phyloP scores from a whole-genome alignment of 2,329 filamentous ascomycete genomes.

The Tolypocladium tropicale region DNA sequence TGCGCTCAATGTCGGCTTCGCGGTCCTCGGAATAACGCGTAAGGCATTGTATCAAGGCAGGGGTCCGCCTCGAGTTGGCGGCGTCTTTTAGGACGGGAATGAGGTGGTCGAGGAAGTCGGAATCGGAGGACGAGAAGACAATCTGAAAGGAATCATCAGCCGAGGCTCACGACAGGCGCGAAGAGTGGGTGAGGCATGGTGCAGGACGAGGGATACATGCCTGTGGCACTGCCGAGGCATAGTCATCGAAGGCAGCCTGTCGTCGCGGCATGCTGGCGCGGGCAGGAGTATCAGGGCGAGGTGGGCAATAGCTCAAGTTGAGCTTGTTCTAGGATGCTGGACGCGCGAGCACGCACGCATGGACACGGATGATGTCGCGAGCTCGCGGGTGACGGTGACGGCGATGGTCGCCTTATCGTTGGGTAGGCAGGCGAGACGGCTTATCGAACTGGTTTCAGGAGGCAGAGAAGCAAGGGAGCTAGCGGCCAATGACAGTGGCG shows the following conservation, averaged over 20 bases:
- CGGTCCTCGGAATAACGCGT: constrained; percentile 71
- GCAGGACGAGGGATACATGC: constrained; percentile 14
- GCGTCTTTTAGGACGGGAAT: constrained; percentile 93
- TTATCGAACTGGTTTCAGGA: neutral
- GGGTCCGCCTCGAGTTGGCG: constrained; percentile 61
- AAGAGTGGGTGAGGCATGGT: neutral
- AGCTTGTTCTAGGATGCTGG: neutral
- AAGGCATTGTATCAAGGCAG: constrained; percentile 62
- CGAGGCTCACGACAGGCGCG: neutral
- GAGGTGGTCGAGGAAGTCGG: constrained; percentile 90
- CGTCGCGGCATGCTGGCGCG: constrained; percentile 30
- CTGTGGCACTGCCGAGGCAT: constrained; percentile 34
- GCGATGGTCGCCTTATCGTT: neutral
- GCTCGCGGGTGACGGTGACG: neutral
- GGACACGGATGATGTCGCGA: neutral
- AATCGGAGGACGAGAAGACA: constrained; percentile 80
- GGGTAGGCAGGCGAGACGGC: neutral
- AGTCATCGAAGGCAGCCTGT: constrained; percentile 35
- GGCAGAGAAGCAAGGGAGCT: neutral
- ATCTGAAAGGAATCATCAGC: constrained; percentile 46
- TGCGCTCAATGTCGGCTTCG: constrained; percentile 84
- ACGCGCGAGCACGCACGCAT: neutral
- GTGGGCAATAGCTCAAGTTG: neutral
- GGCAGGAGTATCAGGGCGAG: neutral
- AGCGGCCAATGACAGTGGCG: neutral